Evolutionary conservation across 805 yeast genomes (phyloP), one percentile per base, ranked within the genome.

Genomic region (Pichia cabralensis): DNA sequence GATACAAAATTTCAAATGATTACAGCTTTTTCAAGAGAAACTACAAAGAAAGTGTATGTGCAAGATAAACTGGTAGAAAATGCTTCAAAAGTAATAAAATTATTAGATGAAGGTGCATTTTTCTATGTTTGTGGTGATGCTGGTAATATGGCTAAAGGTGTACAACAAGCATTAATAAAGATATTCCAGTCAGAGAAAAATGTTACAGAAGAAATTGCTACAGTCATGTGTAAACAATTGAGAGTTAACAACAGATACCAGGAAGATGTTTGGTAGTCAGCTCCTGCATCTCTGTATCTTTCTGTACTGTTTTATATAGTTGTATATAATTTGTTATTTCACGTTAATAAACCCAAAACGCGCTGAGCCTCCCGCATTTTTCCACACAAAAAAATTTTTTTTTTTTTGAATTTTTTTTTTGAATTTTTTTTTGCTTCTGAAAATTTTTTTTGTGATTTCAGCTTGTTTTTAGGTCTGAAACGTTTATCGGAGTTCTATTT

Each of bases 111-210:
- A 28, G 96, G 95, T 38, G 97, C 95, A 1, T 81, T 76, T 56
- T 70, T 89, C 46, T 89, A 92, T 56, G 95, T 89, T 25, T 89
- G 98, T 69, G 98, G 97, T 55, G 97, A 92, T 62, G 97, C 98
- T 18, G 73, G 81, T 20, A 74, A 72, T 45, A 92, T 89, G 98
- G 96, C 97, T 4, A 80, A 89, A 61, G 95, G 86, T 53, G 97
- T 89, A 8, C 86, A 82, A 49, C 57, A 65, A 29, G 67, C 89
- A 2, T 65, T 89, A 40, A 67, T 68, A 11, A 64, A 69, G 42
- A 77, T 92, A 38, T 55, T 88, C 31, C 58, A 76, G 30, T 56
- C 69, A 36, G 72, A 74, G 44, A 77, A 88, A 50, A 71, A 67
- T n/a, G 60, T 85, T 20, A 45, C 77, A 6, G 69, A 67, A 38